Evolutionary conservation across 108 stramenopile species (phyloP).

Genomic region (Discostella stelligeroides): DNA sequence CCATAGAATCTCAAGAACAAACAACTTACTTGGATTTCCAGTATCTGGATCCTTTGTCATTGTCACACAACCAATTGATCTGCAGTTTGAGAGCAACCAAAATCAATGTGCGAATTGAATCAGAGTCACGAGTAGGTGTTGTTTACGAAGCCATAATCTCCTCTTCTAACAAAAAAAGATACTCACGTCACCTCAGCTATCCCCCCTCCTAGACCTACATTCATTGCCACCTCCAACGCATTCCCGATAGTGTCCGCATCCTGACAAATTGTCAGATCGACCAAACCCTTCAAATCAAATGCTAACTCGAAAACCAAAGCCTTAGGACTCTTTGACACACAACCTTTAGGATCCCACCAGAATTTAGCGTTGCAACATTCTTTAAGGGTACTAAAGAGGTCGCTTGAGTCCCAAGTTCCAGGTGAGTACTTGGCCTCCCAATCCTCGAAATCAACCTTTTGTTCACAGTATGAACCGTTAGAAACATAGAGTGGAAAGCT

Average conservation of each 20-base stretch:
- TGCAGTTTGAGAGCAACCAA: neutral
- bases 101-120: neutral
- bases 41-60: conserved; percentile 22
- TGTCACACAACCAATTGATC: conserved; percentile 22
- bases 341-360: conserved; percentile 25
- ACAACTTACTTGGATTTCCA: conserved; percentile 7
- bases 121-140: neutral
- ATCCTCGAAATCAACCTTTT: conserved; percentile 14
- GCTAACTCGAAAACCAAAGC: conserved; percentile 20
- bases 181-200: conserved; percentile 12
- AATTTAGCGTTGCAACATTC: conserved; percentile 34
- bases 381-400: conserved; percentile 18
- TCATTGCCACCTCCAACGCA: conserved; percentile 26
- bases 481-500: conserved; percentile 17
- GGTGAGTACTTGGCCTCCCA: conserved; percentile 34
- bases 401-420: conserved; percentile 5
- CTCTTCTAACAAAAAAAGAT: neutral
- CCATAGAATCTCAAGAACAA: neutral
- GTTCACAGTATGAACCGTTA: conserved; percentile 14
- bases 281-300: conserved; percentile 11
- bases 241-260: conserved; percentile 30
- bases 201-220: conserved; percentile 22
- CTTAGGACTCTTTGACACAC: conserved; percentile 17
- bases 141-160: neutral
- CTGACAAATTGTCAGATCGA: conserved; percentile 24